These are phyloP conservation scores for Skeletonema potamos DNA, from an alignment of 108 stramenopile species.

Conservation along the genomic window DNA sequence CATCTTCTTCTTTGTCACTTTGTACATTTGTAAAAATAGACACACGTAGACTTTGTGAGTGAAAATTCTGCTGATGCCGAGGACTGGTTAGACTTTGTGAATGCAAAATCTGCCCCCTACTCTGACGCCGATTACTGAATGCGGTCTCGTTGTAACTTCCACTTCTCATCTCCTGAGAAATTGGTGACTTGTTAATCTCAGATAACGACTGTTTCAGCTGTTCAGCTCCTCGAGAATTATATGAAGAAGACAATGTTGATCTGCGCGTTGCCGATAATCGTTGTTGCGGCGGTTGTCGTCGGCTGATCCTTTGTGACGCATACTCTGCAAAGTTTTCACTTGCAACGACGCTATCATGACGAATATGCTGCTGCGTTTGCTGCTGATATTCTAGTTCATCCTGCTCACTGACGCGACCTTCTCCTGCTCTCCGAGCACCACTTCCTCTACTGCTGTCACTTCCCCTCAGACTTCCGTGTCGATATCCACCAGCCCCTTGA, in stretches of 20 bases:
- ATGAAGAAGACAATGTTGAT: background rate
- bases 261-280: background rate
- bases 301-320: background rate
- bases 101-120: background rate
- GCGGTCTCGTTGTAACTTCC: background rate
- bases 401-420: background rate
- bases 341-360: background rate
- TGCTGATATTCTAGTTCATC: background rate
- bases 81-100: background rate
- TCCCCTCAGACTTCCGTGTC: background rate
- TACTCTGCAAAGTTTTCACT: background rate
- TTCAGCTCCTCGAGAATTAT: background rate
- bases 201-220: background rate
- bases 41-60: background rate
- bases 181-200: background rate
- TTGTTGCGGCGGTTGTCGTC: background rate
- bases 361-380: background rate
- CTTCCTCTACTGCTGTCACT: background rate
- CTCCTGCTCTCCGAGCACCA: background rate
- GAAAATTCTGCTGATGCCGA: background rate
- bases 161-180: background rate
- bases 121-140: background rate
- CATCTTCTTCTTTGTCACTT: background rate
- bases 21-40: background rate
- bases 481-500: background rate